Evolutionary conservation across 2,329 filamentous ascomycete genomes (phyloP), one percentile per base, ranked within the genome.

Genomic region (Sclerotinia glacialis): DNA sequence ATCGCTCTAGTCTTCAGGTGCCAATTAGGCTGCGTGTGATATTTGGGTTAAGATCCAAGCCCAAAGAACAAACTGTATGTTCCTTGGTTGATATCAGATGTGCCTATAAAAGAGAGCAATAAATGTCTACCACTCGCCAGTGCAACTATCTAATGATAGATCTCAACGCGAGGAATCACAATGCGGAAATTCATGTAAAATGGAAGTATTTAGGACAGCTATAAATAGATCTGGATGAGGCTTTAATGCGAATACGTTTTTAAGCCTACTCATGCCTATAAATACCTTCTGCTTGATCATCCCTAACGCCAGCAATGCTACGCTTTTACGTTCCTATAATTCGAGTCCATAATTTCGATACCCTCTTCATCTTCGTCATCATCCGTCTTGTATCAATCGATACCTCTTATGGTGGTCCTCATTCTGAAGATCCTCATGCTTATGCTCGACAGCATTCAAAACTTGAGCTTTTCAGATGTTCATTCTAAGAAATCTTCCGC

Each of bases 271-370:
- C 58, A 18, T 37, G 5, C 26, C 31, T 60, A 26, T 47, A 16
- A 37, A 26, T 23, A 37, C 49, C 5, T n/a, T 23, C 31, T n/a
- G 5, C 28, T 37, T 21, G 31, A 11, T 26, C 21, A 40, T 49
- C 31, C 44, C 5, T 3, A 37, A 61, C 58, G 44, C 58, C 44
- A 37, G 58, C 58, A 49, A 61, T 61, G 44, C n/a, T 37, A 49
- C 44, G 58, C 44, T 61, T 40, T 40, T 26, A 47, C 21, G 14
- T 49, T 40, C 14, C 28, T 49, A 6, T 14, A 9, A 23, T 37
- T 49, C 7, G 21, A 2, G 23, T 26, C 3, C 58, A 26, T 12
- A 21, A 8, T 21, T 37, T 61, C 14, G 58, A 37, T 37, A 3
- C 4, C 44, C 9, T 49, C n/a, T 4, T 11, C n/a, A 26, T 49